Evolutionary conservation across 495 filamentous ascomycete genomes (phyloP), one percentile per base, ranked within the genome.

Genomic region (Choiromyces venosus): DNA sequence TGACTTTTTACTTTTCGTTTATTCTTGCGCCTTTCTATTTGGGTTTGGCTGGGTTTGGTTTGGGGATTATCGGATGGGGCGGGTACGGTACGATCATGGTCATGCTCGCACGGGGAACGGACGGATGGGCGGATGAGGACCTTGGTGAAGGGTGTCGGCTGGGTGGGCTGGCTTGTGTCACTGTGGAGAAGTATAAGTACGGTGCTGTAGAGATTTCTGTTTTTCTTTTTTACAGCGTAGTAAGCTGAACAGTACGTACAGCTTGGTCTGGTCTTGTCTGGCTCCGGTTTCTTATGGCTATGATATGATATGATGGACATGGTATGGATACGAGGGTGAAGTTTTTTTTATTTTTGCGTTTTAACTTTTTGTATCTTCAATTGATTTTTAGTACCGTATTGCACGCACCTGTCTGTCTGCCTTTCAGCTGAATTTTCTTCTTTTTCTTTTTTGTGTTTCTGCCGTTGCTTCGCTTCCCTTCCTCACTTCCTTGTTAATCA

Each of bases 1-100:
- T 67, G 66, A 40, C 36, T 56, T 56, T 56, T 67, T 67, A 4
- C 16, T 67, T 40, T 67, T 40, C 66, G 21, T 37, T 67, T 67
- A 37, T 67, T 18, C n/a, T 67, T 67, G 12, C 35, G 16, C 25
- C n/a, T 67, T 67, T 67, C 25, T 25, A 8, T 67, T 67, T 67
- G 36, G 33, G 66, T 61, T n/a, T n/a, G n/a, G n/a, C n/a, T n/a
- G n/a, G n/a, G n/a, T n/a, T n/a, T n/a, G n/a, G n/a, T n/a, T 61
- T 3, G 52, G 25, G 52, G 25, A 4, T 61, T 33, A 61, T 33
- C 16, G 52, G 7, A 33, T 5, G 25, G 52, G 25, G 3, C 33
- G 52, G 18, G 52, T 61, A 29, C 10, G 14, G 10, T 33, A 33
- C 52, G 25, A 29, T 16, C 52, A 61, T 33, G 52, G 52, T 16